Evolutionary conservation across 2,329 filamentous ascomycete genomes (phyloP).

Genomic region (Ophiostoma populinum): DNA sequence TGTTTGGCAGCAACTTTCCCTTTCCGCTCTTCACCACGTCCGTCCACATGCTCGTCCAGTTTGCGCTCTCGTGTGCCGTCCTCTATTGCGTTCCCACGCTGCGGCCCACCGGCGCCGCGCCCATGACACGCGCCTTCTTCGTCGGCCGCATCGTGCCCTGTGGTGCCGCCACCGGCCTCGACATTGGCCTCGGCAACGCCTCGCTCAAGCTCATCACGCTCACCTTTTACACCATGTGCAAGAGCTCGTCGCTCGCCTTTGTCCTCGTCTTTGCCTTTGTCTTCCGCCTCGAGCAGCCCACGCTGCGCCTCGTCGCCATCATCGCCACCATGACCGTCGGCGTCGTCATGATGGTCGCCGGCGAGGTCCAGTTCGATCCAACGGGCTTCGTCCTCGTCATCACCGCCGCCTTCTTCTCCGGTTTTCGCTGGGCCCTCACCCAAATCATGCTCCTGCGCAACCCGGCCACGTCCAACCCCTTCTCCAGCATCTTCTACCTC

Average conservation of each 20-base stretch:
- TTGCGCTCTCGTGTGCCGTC: slow-evolving; percentile 57
- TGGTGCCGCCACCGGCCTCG: slow-evolving; percentile 78
- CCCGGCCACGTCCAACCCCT: slow-evolving; percentile 87
- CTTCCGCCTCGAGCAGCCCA: slow-evolving; percentile 78
- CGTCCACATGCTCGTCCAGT: slow-evolving; percentile 92
- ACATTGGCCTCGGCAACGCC: slow-evolving; percentile 92
- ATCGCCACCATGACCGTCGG: slow-evolving; percentile 85
- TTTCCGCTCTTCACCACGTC: slow-evolving; percentile 93
- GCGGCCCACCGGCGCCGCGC: slow-evolving; percentile 35
- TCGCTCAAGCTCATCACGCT: slow-evolving; percentile 91
- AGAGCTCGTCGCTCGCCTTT: slow-evolving; percentile 89
- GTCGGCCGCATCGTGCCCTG: slow-evolving; percentile 82
- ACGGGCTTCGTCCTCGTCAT: slow-evolving; percentile 87
- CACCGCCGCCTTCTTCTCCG: slow-evolving; percentile 82
- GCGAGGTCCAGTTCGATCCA: slow-evolving; percentile 76
- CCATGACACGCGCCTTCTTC: slow-evolving; percentile 80
- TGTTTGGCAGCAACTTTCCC: slow-evolving; percentile 88
- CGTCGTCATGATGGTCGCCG: slow-evolving; percentile 96
- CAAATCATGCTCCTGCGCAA: slow-evolving; percentile 90
- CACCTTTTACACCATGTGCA: slow-evolving; percentile 99
- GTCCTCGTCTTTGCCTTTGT: slow-evolving; percentile 90
- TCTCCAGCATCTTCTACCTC: slow-evolving; percentile 94
- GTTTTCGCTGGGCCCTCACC: slow-evolving; percentile 96
- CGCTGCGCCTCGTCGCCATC: slow-evolving; percentile 68
- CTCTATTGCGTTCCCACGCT: slow-evolving; percentile 70